A percentile compares a stretch with the other conserved stretches of the same genome.
Conservation (phyloP, 179 eudicot species). For the Camellia oleifera region DNA sequence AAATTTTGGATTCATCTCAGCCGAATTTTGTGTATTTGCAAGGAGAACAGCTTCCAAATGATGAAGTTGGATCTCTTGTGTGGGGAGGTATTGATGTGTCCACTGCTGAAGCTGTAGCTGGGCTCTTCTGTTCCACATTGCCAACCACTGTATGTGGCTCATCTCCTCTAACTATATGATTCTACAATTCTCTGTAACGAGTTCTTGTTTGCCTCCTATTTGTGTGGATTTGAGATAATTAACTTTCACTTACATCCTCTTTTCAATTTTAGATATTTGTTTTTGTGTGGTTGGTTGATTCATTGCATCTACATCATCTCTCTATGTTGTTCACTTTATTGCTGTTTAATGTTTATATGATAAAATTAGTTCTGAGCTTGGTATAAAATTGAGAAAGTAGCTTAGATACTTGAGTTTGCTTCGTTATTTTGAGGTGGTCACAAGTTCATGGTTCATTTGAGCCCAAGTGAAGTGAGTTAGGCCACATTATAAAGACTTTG, state of each 20-base stretch:
- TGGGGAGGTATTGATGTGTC: constrained; percentile 69
- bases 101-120: constrained; percentile 48
- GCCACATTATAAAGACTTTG: background rate
- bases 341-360: background rate
- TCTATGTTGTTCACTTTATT: background rate
- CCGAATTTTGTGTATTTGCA: constrained; percentile 77
- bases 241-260: background rate
- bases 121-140: constrained; percentile 53
- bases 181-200: background rate
- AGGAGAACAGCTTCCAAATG: constrained; percentile 64
- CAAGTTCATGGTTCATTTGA: background rate
- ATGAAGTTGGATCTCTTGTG: constrained; percentile 65
- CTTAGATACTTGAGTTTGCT: background rate
- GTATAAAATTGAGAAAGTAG: background rate
- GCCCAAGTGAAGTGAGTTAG: background rate
- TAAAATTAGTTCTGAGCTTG: background rate
- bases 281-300: background rate
- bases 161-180: background rate
- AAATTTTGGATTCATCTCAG: constrained; percentile 48
- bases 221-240: background rate
- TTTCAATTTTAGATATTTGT: background rate
- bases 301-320: background rate
- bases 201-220: background rate
- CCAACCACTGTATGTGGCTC: constrained; percentile 74
- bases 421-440: background rate